phyloP scores from a whole-genome alignment of 805 yeast genomes.

The Metschnikowia chrysomelidarum region DNA sequence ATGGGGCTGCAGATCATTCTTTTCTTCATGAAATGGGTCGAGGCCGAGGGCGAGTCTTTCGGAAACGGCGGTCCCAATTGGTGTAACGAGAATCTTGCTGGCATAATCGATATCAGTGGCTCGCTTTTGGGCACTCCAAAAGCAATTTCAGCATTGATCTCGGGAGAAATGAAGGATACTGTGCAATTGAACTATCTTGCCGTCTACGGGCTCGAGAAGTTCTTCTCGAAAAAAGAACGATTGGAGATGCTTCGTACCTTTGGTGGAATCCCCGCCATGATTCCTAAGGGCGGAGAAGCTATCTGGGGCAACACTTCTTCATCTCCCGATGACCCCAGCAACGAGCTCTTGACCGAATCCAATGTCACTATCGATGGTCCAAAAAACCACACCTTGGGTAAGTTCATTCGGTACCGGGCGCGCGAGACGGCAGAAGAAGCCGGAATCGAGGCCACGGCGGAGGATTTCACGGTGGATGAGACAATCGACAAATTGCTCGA shows the following conservation, averaged over 20 bases:
- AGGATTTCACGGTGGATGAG: slow-evolving; percentile 63
- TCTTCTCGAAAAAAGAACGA: slow-evolving; percentile 86
- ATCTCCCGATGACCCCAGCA: slow-evolving; percentile 70
- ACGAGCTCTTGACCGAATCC: slow-evolving; percentile 23
- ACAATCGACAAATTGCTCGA: slow-evolving; percentile 64
- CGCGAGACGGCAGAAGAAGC: slow-evolving; percentile 30
- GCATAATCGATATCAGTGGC: slow-evolving; percentile 86
- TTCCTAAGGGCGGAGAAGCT: slow-evolving; percentile 90
- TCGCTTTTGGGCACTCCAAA: slow-evolving; percentile 93
- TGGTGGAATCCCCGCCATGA: slow-evolving; percentile 95
- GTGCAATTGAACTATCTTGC: slow-evolving; percentile 92
- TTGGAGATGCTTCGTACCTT: slow-evolving; percentile 80
- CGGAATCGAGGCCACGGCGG: slow-evolving; percentile 11
- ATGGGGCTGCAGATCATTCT: slow-evolving; percentile 93
- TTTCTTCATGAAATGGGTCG: slow-evolving; percentile 95
- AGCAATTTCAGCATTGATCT: slow-evolving; percentile 84
- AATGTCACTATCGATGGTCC: slow-evolving; percentile 21
- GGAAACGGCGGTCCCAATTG: slow-evolving; percentile 92
- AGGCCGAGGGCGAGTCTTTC: slow-evolving; percentile 72
- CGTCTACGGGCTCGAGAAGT: slow-evolving; percentile 90
- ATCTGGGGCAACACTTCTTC: slow-evolving; percentile 77
- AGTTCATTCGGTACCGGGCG: slow-evolving; percentile 64
- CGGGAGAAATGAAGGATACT: slow-evolving; percentile 98
- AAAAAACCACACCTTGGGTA: slow-evolving; percentile 56
- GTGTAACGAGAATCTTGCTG: slow-evolving; percentile 82